A percentile compares a stretch with the other conserved stretches of the same genome.
Conservation (phyloP, 148 eudicot genomes). For the Hydrangea macrophylla region DNA sequence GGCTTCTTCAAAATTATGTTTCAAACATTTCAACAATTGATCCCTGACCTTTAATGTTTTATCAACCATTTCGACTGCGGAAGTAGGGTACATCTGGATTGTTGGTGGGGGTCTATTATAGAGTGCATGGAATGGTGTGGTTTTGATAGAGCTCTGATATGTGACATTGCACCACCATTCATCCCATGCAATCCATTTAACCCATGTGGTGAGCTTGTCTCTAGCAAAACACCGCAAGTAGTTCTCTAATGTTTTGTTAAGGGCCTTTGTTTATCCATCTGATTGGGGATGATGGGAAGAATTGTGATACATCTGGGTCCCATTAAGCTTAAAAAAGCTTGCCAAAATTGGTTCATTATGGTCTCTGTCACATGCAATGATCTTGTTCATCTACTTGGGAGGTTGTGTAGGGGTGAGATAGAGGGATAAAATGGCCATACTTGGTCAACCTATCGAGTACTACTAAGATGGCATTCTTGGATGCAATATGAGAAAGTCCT, state of each 20-base stretch:
- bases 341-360: background rate
- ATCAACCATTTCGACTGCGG: background rate
- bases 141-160: background rate
- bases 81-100: background rate
- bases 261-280: background rate
- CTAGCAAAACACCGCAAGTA: background rate
- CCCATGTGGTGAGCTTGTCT: background rate
- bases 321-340: background rate
- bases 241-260: background rate
- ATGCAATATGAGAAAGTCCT: background rate
- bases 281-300: background rate
- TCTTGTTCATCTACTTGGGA: background rate
- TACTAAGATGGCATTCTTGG: background rate
- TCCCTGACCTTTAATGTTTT: background rate
- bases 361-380: background rate
- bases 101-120: background rate
- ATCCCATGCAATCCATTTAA: background rate
- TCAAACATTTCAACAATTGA: background rate
- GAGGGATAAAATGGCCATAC: slow-evolving; percentile 6
- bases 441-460: slow-evolving; percentile 13
- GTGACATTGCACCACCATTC: slow-evolving; percentile 13
- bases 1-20: background rate
- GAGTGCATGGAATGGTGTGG: background rate
- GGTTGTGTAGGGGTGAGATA: background rate
- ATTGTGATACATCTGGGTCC: background rate